Evolutionary conservation across 1,139 yeast species (phyloP), one percentile per base, ranked within the genome.

Genomic region (Protomyces inundatus): DNA sequence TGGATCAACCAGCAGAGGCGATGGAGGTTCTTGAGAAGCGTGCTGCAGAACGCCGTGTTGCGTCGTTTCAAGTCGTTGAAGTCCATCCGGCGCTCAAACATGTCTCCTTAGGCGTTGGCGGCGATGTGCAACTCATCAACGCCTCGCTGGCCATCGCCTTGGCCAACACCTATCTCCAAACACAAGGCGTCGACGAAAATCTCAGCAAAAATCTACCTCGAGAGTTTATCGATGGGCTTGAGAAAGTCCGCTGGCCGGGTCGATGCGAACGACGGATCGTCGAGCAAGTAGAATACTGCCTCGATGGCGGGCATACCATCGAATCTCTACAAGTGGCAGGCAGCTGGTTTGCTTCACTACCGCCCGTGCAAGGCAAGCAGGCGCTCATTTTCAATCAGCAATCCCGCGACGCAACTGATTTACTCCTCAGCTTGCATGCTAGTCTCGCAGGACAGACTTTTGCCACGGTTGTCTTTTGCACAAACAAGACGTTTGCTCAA

Each of bases 241-340:
- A 81, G 63, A 67, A 76, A 1, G 89, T 96, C 0, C 77, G 80
- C 54, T 93, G 98, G 97, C 95, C 95, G 32, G 99, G 99, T 0
- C 81, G 99, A 70, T 93, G 98, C 72, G 98, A 95, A 75, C 80
- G 84, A 2, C 76, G 90, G 40, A 72, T 74, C 4, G 79, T 80
- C 51, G 81, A 76, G 54, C 78, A 77, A 3, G 74, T 87, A 39
- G 82, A 82, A 14, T 93, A 97, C 96, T 85, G 78, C 69, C 77
- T 93, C 12, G 99, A 95, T 75, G 99, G 99, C 48, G 98, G 98
- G 0, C 99, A 95, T 71, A 95, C 98, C 0, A 77, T 82, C 53
- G 98, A 93, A 71, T 88, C 97, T 65, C 83, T 95, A 40, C 79
- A 80, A 36, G 95, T 85, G 14, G 88, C 97, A 0, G 82, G 93